A percentile compares a stretch with the other conserved stretches of the same genome.
Evolutionary conservation across 768 basidiomycete genomes (phyloP).

Genomic region (Leccinum arenicola): DNA sequence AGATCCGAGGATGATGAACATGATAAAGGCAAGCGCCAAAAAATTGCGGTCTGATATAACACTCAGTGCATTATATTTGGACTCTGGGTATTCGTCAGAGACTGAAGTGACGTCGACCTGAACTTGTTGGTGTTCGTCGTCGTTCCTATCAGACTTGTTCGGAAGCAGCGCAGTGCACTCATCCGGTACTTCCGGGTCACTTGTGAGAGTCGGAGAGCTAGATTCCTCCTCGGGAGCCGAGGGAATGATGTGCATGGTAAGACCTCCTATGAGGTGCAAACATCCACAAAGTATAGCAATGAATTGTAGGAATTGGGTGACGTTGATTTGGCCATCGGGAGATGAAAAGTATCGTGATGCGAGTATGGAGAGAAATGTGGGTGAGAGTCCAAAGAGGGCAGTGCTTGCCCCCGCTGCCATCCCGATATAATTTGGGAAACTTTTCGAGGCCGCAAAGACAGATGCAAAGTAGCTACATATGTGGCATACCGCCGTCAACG

Average conservation of each 20-base stretch:
- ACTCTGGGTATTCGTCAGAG: slow-evolving; percentile 17
- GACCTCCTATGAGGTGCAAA: slow-evolving; percentile 53
- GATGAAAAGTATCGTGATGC: slow-evolving; percentile 62
- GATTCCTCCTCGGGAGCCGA: slow-evolving; percentile 8
- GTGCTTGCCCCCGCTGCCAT: slow-evolving; percentile 63
- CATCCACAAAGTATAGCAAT: slow-evolving; percentile 52
- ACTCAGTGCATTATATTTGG: slow-evolving; percentile 33
- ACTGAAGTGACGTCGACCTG: slow-evolving; percentile 24
- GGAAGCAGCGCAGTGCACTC: slow-evolving; percentile 32
- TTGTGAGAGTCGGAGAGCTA: neutral
- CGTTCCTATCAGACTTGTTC: slow-evolving; percentile 19
- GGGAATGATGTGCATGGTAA: slow-evolving; percentile 36
- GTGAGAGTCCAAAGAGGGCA: slow-evolving; percentile 80
- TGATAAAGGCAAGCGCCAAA: slow-evolving; percentile 57
- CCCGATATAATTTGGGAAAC: slow-evolving; percentile 63
- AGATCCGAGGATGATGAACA: slow-evolving; percentile 58
- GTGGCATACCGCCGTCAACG: slow-evolving; percentile 1
- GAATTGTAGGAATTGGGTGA: slow-evolving; percentile 52
- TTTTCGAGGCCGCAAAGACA: slow-evolving; percentile 71
- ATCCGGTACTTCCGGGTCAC: slow-evolving; percentile 21
- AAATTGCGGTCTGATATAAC: slow-evolving; percentile 57
- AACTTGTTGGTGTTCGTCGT: slow-evolving; percentile 11
- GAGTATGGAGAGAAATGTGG: slow-evolving; percentile 64
- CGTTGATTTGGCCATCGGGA: slow-evolving; percentile 41
- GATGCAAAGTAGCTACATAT: slow-evolving; percentile 60